Evolutionary conservation across 805 yeast genomes (phyloP), one percentile per base, ranked within the genome.

Genomic region (Wickerhamomyces canadensis): DNA sequence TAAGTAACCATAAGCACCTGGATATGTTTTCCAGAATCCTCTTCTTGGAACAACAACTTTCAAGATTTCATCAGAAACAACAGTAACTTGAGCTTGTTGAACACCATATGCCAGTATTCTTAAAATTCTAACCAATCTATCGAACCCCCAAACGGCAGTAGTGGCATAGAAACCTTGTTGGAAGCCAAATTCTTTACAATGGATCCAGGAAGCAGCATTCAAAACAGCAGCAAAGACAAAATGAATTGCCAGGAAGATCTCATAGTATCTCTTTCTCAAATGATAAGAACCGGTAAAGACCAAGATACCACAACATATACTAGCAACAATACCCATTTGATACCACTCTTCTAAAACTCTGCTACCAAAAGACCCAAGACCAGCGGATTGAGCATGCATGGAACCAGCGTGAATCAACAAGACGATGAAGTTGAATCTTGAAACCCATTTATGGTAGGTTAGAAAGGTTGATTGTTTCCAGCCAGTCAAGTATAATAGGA

Each of bases 381-480:
- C 42, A n/a, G 39, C 29, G 16, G 55, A 51, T 34, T 53, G 54
- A 23, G 35, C 33, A 19, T 49, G 40, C 49, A 45, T 44, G 4
- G 54, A 27, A 27, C 45, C 51, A 35, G 42, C 43, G 29, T 53
- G 58, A n/a, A 38, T 40, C 14, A 53, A 32, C 8, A 37, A 15
- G 22, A 52, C 12, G 4, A 51, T 12, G 42, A 68, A 42, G 62
- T 59, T 31, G 62, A 69, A 48, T 44, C 82, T 60, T 4, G 79
- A 76, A 24, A 68, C 52, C 79, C 80, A 80, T 54, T 74, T 79
- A 60, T 87, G 96, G 51, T 75, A 73, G 22, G 68, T 60, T 45
- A 78, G 66, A 58, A 84, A 82, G 3, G 83, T 70, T 13, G 80
- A 66, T 46, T 74, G 79, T 6, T 76, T 65, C 74, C 86, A 72